A percentile compares a stretch with the other conserved stretches of the same genome.
These are phyloP conservation scores for Dothistroma pini DNA, from an alignment of 2,329 filamentous ascomycete genomes.

Conservation along the genomic window DNA sequence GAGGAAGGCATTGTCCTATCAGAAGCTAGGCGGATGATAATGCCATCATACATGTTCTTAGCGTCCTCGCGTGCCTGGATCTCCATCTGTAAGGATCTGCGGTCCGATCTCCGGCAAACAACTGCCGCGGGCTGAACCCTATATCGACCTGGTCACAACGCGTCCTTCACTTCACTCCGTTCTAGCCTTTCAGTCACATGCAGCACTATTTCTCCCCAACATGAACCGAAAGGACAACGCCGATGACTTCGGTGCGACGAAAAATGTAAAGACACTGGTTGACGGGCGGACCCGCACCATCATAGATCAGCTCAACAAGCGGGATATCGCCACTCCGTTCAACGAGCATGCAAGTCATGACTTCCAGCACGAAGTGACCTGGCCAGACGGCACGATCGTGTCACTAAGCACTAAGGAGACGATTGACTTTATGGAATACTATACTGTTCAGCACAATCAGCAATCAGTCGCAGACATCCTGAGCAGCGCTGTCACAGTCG, in stretches of 20 bases:
- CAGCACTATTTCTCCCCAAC: background rate
- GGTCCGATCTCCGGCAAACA: background rate
- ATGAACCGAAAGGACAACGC: background rate
- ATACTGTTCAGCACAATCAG: background rate
- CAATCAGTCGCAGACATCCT: background rate
- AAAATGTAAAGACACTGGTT: background rate
- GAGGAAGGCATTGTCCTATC: conserved; percentile 4
- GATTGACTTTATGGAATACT: background rate
- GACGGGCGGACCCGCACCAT: background rate
- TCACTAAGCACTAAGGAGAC: background rate
- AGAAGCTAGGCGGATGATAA: background rate
- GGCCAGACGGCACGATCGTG: background rate
- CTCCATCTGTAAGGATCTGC: background rate
- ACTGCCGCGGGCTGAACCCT: background rate
- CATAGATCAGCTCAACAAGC: background rate
- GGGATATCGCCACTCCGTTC: background rate
- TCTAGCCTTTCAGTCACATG: background rate
- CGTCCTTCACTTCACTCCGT: background rate
- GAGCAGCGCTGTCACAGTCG: background rate
- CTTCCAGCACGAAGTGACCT: background rate
- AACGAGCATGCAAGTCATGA: background rate
- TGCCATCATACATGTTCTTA: conserved; percentile 16
- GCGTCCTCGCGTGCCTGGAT: conserved; percentile 4
- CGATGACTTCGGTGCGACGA: background rate
- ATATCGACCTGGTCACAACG: background rate